Evolutionary conservation across 1,139 yeast species (phyloP), one percentile per base, ranked within the genome.

Genomic region (Wickerhamomyces sp.): DNA sequence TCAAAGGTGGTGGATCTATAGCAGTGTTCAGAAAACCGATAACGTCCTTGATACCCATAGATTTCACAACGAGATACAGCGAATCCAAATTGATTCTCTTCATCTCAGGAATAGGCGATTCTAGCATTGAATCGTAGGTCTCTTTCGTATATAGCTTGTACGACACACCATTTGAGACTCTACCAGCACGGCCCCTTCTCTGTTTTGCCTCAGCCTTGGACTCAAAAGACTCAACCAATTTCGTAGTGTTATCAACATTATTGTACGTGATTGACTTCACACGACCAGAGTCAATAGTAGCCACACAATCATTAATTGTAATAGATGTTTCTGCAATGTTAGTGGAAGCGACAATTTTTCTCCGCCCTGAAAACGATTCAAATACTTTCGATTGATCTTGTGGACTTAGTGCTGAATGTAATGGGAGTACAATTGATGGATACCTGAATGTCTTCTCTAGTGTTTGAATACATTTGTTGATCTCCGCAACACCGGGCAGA

Each of bases 111-210:
- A 83, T 68, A 1, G 96, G 95, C 44, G 82, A 80, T 1, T 69
- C 62, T 10, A 71, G 61, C 93, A 88, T 83, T 5, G 59, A 52
- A 1, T 60, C 57, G 46, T 77, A 79, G 0, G 84, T 72, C 3
- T 72, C 74, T 36, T 64, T 61, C 0, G 96, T 81, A 57, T 76
- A 91, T 31, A 91, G 57, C 52, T 85, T 89, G 60, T 78, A 91
- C 44, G 96, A 88, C 11, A 66, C 66, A 40, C 98, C 98, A 21
- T 68, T 69, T 19, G 80, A 73, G 13, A 89, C 88, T 72, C 98
- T 91, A 44, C 98, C 98, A n/a, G 97, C 93, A 67, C 98, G 85
- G 55, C 98, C 98, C 55, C 96, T 70, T 61, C 98, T 73, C 59
- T 91, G 98, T 28, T 78, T 75, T n/a, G 82, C 80, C 52, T 94